A percentile compares a stretch with the other conserved stretches of the same genome.
Evolutionary conservation across 2,329 filamentous ascomycete genomes (phyloP).

Genomic region (Neoscytalidium dimidiatum): DNA sequence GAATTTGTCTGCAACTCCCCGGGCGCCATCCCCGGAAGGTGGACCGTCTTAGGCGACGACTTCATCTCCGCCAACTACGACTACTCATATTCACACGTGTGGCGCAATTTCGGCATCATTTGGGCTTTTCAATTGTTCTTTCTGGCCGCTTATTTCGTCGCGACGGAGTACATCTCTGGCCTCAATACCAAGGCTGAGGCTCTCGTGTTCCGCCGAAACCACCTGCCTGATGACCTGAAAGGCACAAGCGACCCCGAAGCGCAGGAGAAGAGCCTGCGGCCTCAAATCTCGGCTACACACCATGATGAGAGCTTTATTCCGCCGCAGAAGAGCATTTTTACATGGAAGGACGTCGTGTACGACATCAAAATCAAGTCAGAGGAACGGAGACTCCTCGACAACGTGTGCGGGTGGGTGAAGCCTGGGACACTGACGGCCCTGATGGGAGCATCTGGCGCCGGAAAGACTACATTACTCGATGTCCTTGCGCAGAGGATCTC

Average conservation of each 20-base stretch:
- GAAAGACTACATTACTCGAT: slow-evolving; percentile 41
- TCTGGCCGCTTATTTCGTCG: slow-evolving; percentile 63
- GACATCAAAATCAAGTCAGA: slow-evolving; percentile 55
- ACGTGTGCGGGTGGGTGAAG: slow-evolving; percentile 58
- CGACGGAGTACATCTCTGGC: slow-evolving; percentile 58
- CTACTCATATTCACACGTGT: slow-evolving; percentile 47
- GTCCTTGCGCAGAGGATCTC: slow-evolving; percentile 37
- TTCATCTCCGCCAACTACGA: slow-evolving; percentile 34
- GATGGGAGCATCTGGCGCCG: slow-evolving; percentile 41
- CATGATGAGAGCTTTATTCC: slow-evolving; percentile 33
- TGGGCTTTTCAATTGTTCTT: slow-evolving; percentile 66
- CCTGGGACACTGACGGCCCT: slow-evolving; percentile 56
- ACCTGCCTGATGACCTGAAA: slow-evolving; percentile 44
- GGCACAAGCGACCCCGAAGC: slow-evolving; percentile 53
- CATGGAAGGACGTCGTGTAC: slow-evolving; percentile 57
- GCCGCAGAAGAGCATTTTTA: slow-evolving; percentile 64
- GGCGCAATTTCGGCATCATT: slow-evolving; percentile 69
- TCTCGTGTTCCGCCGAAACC: slow-evolving; percentile 61
- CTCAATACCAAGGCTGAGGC: slow-evolving; percentile 63
- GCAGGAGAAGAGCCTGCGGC: slow-evolving; percentile 22
- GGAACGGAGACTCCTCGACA: slow-evolving; percentile 53
- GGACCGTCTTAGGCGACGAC: slow-evolving; percentile 41
- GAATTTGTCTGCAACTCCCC: slow-evolving; percentile 49
- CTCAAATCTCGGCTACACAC: not conserved
- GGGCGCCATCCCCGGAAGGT: slow-evolving; percentile 42